Conservation (phyloP, 306 rosid species). For the Quercus agrifolia region DNA sequence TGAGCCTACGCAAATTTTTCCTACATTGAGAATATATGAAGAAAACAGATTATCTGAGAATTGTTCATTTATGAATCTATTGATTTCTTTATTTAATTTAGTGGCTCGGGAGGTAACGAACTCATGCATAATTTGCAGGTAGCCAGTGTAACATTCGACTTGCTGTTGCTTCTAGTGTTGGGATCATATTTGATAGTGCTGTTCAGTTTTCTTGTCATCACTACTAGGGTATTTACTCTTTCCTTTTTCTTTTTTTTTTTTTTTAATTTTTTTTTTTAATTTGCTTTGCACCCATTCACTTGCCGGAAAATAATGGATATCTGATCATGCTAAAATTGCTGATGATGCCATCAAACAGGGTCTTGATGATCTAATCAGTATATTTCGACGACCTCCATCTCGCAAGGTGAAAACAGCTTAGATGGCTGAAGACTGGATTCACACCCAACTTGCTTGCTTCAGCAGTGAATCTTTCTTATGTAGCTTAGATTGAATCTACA, state of each 20-base stretch:
- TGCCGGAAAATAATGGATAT: background rate
- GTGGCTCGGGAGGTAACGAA: constrained; percentile 17
- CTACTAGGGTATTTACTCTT: constrained; percentile 49
- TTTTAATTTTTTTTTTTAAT: background rate
- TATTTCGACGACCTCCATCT: constrained; percentile 94
- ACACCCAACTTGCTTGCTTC: background rate
- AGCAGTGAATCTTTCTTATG: constrained; percentile 7
- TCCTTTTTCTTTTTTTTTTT: background rate
- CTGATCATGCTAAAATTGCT: background rate
- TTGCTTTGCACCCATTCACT: background rate
- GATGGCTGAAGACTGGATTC: constrained; percentile 5
- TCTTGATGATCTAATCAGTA: constrained; percentile 90
- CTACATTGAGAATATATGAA: background rate
- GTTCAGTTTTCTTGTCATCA: constrained; percentile 64
- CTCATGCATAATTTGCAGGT: constrained; percentile 56
- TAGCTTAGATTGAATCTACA: constrained; percentile 21
- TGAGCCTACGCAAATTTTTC: background rate
- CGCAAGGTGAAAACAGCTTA: constrained; percentile 91
- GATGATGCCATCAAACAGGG: constrained; percentile 49
- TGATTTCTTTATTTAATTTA: background rate
- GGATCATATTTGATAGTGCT: constrained; percentile 62
- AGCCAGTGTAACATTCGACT: constrained; percentile 95
- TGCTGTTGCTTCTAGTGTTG: constrained; percentile 80
- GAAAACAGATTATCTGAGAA: background rate
- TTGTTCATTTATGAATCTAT: background rate